Evolutionary conservation across 2,329 filamentous ascomycete species (phyloP), one percentile per base, ranked within the genome.

Genomic region (Pseudopithomyces maydicus): DNA sequence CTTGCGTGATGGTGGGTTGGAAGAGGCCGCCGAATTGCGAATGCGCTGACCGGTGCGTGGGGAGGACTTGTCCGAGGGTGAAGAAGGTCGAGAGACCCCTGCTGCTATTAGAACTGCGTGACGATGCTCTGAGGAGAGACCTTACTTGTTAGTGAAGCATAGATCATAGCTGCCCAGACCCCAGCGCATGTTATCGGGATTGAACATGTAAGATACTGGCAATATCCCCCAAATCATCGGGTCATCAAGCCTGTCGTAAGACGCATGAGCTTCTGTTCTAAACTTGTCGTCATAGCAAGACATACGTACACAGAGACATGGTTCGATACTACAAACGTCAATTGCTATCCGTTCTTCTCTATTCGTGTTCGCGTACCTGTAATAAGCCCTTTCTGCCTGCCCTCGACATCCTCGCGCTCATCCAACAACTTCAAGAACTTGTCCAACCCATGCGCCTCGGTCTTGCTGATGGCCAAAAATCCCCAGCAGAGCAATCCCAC

Each of bases 151-250:
- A 69, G 88, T 89, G 76, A 96, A 99, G 78, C 93, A 97, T 58
- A 99, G 93, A 76, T 99, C 95, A 74, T 97, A 91, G 68, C 92
- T 96, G 22, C 91, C 95, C 53, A 99, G 84, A 10, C 89, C 87
- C 92, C 93, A 98, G 74, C 95, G 87, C 69, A 92, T 83, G 72
- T 93, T 95, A 54, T 84, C 81, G 19, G 90, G 86, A 57, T 88
- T 86, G 69, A 90, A 87, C 62, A 85, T 80, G 71, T 95, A 91
- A 48, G 84, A 83, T 44, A 91, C 75, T 1, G 95, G 95, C 3
- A 99, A 80, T 35, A 92, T 86, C 17, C 94, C 95, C 94, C 94
- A 99, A 66, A 97, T 88, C 56, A 98, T 79, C 23, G 95, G 95
- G 78, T 99, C 95, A 77, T 99, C 95, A 67, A 98, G 80, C 57